phyloP scores from a whole-genome alignment of 2,329 filamentous ascomycete species.

The Arachnomyces sp. region DNA sequence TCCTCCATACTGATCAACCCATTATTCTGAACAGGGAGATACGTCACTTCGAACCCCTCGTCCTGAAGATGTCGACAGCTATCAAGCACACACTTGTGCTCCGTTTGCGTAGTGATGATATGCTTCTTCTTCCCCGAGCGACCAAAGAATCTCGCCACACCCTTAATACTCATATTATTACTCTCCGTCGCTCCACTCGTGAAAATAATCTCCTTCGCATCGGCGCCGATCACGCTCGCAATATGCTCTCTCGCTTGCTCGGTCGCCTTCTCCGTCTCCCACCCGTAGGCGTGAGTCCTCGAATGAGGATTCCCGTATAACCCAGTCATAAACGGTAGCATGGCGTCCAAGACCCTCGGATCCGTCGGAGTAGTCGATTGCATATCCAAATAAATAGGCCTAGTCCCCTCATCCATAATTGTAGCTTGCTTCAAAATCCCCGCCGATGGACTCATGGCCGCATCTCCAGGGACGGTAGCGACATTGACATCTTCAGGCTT shows the following conservation, averaged over 20 bases:
- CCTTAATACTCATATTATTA: slow-evolving; percentile 99
- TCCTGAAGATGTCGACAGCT: slow-evolving; percentile 95
- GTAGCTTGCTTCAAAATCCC: slow-evolving; percentile 82
- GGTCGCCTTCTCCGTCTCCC: slow-evolving; percentile 92
- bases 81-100: slow-evolving; percentile 98
- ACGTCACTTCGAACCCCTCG: slow-evolving; percentile 95
- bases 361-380: slow-evolving; percentile 95
- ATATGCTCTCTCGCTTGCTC: slow-evolving; percentile 79
- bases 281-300: slow-evolving; percentile 93
- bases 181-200: slow-evolving; percentile 97
- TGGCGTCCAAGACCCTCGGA: slow-evolving; percentile 87
- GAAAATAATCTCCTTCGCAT: slow-evolving; percentile 97
- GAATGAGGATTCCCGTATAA: slow-evolving; percentile 97
- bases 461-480: slow-evolving; percentile 51
- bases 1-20: slow-evolving; percentile 79
- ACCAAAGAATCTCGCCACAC: slow-evolving; percentile 91
- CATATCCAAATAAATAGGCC: slow-evolving; percentile 97
- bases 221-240: slow-evolving; percentile 80
- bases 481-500: slow-evolving; percentile 50
- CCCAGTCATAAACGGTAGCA: slow-evolving; percentile 90
- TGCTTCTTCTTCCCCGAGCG: slow-evolving; percentile 94
- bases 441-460: slow-evolving; percentile 73
- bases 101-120: slow-evolving; percentile 93
- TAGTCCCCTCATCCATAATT: slow-evolving; percentile 81
- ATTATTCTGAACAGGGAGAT: slow-evolving; percentile 78